Conservation (phyloP, 345 rosid species). For the Euphorbia tirucalli region DNA sequence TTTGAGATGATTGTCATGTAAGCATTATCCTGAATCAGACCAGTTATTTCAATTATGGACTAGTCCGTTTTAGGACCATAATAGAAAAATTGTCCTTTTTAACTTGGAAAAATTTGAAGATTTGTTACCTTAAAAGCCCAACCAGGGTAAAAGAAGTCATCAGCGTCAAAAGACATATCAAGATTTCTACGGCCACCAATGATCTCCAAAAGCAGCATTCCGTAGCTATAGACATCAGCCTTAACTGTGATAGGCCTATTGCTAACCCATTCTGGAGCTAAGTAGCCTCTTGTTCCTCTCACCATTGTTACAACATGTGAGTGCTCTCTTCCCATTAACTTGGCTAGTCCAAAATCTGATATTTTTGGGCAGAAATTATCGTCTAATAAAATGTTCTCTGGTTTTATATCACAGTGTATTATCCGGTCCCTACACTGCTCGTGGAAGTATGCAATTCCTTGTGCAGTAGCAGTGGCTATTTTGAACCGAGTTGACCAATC, state of each 20-base stretch:
- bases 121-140: constrained; percentile 72
- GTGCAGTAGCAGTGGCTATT: constrained; percentile 31
- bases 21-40: too few relatives aligned
- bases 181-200: constrained; percentile 34
- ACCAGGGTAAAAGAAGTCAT: constrained; percentile 74
- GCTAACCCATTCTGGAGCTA: constrained; percentile 36
- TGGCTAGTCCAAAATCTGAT: constrained; percentile 34
- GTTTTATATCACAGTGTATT: constrained; percentile 35
- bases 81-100: too few relatives aligned
- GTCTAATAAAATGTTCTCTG: constrained; percentile 31
- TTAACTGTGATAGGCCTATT: constrained; percentile 34
- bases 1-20: too few relatives aligned
- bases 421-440: constrained; percentile 33
- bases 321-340: constrained; percentile 36
- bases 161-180: constrained; percentile 27
- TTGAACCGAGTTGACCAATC: constrained; percentile 32
- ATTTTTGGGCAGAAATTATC: constrained; percentile 31
- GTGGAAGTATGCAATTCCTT: constrained; percentile 35
- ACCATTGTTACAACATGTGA: constrained; percentile 37
- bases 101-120: not conserved
- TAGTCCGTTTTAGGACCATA: too few relatives aligned
- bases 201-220: constrained; percentile 34
- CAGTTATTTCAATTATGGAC: too few relatives aligned
- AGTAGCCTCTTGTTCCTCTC: constrained; percentile 32
- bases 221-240: constrained; percentile 36